Evolutionary conservation across 176 grass and related monocot genomes (phyloP).

Genomic region (Rhynchospora breviuscula): DNA sequence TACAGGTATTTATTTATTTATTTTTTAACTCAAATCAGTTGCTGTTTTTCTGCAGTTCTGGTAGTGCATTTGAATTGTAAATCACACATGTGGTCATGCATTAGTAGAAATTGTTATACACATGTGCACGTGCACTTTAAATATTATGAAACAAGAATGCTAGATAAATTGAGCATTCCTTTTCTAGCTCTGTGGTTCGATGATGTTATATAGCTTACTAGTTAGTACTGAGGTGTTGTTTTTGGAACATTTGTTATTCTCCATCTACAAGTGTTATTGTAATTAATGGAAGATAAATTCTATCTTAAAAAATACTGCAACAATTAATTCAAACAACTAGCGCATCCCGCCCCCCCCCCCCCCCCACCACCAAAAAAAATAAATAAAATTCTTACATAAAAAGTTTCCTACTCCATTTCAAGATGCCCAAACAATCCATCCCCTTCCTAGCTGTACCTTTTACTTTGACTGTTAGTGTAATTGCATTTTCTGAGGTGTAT

Average conservation of each 20-base stretch:
- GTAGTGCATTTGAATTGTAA: background rate
- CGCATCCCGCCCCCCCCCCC: background rate
- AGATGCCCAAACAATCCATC: background rate
- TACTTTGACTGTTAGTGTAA: background rate
- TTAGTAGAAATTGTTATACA: background rate
- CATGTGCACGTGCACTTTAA: background rate
- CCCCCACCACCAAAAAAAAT: no score
- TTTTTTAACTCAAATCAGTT: background rate
- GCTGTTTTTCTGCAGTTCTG: background rate
- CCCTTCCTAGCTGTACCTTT: background rate
- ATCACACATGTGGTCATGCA: background rate
- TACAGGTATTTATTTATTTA: slow-evolving; percentile 42
- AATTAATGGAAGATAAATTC: background rate
- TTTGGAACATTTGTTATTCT: background rate
- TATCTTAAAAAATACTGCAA: background rate
- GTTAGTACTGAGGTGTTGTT: no score
- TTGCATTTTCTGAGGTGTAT: background rate
- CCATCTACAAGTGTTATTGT: background rate
- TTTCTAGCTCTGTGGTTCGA: background rate
- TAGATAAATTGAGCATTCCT: background rate
- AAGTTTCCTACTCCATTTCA: background rate
- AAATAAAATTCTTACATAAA: no score
- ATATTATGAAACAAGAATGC: background rate
- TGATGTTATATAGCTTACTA: background rate
- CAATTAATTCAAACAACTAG: background rate